A percentile compares a stretch with the other conserved stretches of the same genome.
Evolutionary conservation across 441 rosid genomes (phyloP).

Genomic region (Dalechampia spathulata): DNA sequence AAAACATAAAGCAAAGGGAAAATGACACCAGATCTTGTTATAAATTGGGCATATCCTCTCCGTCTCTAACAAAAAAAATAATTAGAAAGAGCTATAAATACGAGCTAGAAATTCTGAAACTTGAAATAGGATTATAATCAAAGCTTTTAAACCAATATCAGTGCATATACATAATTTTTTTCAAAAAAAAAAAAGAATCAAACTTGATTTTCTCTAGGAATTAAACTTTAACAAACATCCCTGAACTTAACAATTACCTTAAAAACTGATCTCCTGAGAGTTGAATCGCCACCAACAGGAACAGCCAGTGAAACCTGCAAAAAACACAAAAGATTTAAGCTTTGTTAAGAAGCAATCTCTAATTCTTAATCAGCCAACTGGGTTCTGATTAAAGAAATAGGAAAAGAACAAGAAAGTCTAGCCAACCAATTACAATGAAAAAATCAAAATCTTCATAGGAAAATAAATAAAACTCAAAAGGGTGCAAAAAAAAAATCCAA

Average conservation of each 20-base stretch:
- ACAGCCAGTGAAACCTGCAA: conserved; percentile 39
- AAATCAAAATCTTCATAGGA: neutral
- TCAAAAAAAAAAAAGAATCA: neutral
- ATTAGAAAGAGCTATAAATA: neutral
- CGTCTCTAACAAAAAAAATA: neutral
- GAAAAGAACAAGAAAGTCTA: too few species aligned
- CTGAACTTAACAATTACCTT: conserved; percentile 32
- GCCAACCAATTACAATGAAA: too few species aligned
- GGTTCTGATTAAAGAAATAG: neutral
- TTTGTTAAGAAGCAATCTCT: neutral
- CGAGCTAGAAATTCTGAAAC: neutral
- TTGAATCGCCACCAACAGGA: conserved; percentile 38
- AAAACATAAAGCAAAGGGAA: neutral
- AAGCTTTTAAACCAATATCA: neutral
- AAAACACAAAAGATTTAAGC: neutral
- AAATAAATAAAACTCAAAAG: neutral
- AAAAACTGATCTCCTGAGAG: conserved; percentile 36
- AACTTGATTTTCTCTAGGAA: neutral
- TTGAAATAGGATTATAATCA: neutral
- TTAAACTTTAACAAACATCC: neutral
- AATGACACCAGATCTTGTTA: neutral
- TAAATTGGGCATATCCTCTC: neutral
- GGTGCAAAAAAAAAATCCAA: neutral
- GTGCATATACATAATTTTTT: neutral
- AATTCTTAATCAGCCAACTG: neutral